Conservation (phyloP, 495 filamentous ascomycete genomes). For the Lentithecium fluviatile region DNA sequence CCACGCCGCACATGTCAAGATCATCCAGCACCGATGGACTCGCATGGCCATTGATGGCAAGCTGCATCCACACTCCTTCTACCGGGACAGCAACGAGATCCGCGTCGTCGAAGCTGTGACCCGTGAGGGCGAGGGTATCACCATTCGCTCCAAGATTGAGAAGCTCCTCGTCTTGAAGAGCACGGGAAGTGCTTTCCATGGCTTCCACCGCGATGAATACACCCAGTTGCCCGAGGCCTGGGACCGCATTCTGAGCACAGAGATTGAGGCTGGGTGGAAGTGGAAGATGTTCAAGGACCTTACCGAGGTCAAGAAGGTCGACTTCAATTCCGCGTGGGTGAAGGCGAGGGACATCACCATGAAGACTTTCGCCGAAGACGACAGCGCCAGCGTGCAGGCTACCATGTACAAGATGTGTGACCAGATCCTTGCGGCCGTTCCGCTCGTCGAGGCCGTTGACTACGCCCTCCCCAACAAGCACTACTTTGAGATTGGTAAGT, state of each 20-base stretch:
- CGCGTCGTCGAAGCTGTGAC: slow-evolving; percentile 65
- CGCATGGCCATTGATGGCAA: slow-evolving; percentile 83
- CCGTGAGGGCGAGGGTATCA: slow-evolving; percentile 46
- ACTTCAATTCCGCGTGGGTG: slow-evolving; percentile 78
- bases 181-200: slow-evolving; percentile 95
- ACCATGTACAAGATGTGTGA: slow-evolving; percentile 99
- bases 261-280: slow-evolving; percentile 80
- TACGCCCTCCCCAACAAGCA: slow-evolving; percentile 96
- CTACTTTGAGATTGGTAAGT: slow-evolving; percentile 94
- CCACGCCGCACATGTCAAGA: slow-evolving; percentile 71
- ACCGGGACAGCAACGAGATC: slow-evolving; percentile 84
- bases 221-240: slow-evolving; percentile 86
- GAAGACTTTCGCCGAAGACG: slow-evolving; percentile 87
- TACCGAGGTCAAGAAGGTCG: slow-evolving; percentile 63
- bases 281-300: slow-evolving; percentile 71
- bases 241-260: slow-evolving; percentile 93
- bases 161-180: slow-evolving; percentile 90
- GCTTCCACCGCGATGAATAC: slow-evolving; percentile 89
- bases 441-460: slow-evolving; percentile 68
- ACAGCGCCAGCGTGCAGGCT: slow-evolving; percentile 88
- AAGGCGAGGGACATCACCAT: slow-evolving; percentile 77
- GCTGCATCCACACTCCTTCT: slow-evolving; percentile 95
- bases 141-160: slow-evolving; percentile 59
- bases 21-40: slow-evolving; percentile 87
- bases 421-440: slow-evolving; percentile 74